Conservation (phyloP, 768 basidiomycete genomes). For the Pisolithus orientalis region DNA sequence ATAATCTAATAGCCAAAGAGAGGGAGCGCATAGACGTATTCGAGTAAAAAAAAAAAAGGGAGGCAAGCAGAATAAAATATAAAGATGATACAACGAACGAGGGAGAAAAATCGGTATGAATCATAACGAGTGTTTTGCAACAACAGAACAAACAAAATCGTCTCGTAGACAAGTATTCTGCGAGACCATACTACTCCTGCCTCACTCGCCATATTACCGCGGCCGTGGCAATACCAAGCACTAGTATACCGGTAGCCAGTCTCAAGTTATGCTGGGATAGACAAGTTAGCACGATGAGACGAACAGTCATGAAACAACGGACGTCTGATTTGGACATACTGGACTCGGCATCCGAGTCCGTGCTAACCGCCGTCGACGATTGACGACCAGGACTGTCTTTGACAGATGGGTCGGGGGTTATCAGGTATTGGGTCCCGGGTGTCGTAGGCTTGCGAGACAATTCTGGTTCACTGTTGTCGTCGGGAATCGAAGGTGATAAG, state of each 20-base stretch:
- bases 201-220: constrained; percentile 72
- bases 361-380: constrained; percentile 5
- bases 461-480: constrained; percentile 24
- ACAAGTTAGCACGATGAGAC: constrained; percentile 13
- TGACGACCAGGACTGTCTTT: constrained; percentile 24
- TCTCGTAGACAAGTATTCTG: constrained; percentile 4
- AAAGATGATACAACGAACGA: constrained; percentile 8
- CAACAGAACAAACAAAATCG: constrained; percentile 10
- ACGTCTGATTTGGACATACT: constrained; percentile 19
- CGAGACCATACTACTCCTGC: constrained; percentile 24
- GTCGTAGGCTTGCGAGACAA: constrained; percentile 13
- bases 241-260: constrained; percentile 53
- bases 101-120: constrained; percentile 1
- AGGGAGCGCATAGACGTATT: constrained; percentile 19
- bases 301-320: constrained; percentile 18
- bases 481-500: constrained; percentile 24
- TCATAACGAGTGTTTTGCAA: constrained; percentile 11
- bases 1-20: constrained; percentile 2
- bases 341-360: constrained; percentile 14
- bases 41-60: constrained; percentile 15
- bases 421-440: constrained; percentile 19
- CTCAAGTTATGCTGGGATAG: constrained; percentile 24
- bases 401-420: constrained; percentile 26
- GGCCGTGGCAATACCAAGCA: constrained; percentile 62
- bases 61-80: constrained; percentile 22